phyloP scores from a whole-genome alignment of 768 basidiomycete species.

The Naganishia vishniacii region DNA sequence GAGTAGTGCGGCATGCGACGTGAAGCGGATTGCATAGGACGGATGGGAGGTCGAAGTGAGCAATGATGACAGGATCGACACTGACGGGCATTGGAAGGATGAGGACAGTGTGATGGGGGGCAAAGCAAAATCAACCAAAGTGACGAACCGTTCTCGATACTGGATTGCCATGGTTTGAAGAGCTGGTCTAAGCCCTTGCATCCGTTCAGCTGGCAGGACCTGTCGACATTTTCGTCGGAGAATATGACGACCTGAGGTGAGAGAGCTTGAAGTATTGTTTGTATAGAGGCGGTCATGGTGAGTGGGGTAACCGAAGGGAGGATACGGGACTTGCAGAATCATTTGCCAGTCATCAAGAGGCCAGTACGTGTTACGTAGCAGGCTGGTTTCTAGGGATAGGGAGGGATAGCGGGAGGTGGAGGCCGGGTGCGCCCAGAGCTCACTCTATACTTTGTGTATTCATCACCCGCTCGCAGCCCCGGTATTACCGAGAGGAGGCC shows the following conservation, averaged over 20 bases:
- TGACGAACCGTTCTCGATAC: conserved; percentile 43
- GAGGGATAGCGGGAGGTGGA: not conserved
- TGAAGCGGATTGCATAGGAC: conserved; percentile 44
- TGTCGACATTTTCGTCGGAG: conserved; percentile 41
- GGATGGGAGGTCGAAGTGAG: conserved; percentile 45
- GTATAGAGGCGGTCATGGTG: not conserved
- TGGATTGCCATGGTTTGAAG: conserved; percentile 45
- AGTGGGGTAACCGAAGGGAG: not conserved
- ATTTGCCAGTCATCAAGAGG: no score
- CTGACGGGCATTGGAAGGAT: conserved; percentile 25
- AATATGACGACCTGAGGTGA: conserved; percentile 45
- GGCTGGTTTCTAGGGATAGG: no score
- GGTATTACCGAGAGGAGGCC: no score
- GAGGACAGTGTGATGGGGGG: not conserved
- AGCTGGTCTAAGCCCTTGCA: conserved; percentile 46
- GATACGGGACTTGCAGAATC: not conserved
- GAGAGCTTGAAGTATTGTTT: conserved; percentile 39
- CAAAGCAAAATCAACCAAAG: not conserved
- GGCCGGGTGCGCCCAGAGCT: not conserved
- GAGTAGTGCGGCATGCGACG: conserved; percentile 24
- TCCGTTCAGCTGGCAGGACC: conserved; percentile 44
- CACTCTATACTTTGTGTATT: no score
- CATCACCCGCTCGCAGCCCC: no score
- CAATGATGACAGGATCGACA: conserved; percentile 43
- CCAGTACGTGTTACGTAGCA: no score